Evolutionary conservation across 495 filamentous ascomycete genomes (phyloP).

Genomic region (Penicillium ucsense): DNA sequence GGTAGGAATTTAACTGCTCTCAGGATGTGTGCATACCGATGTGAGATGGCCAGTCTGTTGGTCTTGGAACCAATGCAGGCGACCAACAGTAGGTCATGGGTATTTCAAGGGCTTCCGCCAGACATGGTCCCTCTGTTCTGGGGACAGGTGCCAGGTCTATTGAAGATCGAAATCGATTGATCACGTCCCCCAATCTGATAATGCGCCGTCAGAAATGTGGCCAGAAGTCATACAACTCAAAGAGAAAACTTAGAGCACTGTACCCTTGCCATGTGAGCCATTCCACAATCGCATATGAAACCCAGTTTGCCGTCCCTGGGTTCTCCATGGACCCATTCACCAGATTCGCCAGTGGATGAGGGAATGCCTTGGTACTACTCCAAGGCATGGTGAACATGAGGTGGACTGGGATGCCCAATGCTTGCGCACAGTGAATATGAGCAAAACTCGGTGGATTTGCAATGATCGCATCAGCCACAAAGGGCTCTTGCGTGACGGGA

Average conservation of each 20-base stretch:
- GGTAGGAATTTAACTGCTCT: too few relatives aligned
- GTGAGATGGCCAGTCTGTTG: constrained; percentile 48
- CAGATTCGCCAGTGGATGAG: constrained; percentile 49
- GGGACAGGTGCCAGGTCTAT: constrained; percentile 45
- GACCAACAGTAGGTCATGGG: constrained; percentile 61
- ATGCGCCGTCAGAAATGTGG: too few relatives aligned
- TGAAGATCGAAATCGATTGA: constrained; percentile 45
- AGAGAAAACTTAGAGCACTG: neutral
- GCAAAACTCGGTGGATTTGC: constrained; percentile 60
- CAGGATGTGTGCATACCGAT: constrained; percentile 26
- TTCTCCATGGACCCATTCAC: constrained; percentile 32
- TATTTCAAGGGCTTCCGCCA: constrained; percentile 37
- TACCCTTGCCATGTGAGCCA: constrained; percentile 61
- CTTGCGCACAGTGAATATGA: constrained; percentile 55
- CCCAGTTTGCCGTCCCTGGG: constrained; percentile 40
- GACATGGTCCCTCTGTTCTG: constrained; percentile 22
- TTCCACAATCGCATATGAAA: constrained; percentile 53
- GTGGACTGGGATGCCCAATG: constrained; percentile 50
- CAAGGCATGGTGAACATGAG: constrained; percentile 61
- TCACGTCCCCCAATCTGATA: constrained; percentile 44
- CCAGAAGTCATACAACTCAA: constrained; percentile 3
- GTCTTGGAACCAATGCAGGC: constrained; percentile 51
- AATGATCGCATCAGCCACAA: constrained; percentile 59
- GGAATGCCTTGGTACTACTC: constrained; percentile 44
- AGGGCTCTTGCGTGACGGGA: constrained; percentile 25